Percentiles rank a stretch among this genome's conserved stretches.
phyloP scores from a whole-genome alignment of 2,329 filamentous ascomycete species.

The Trichoderma gracile region DNA sequence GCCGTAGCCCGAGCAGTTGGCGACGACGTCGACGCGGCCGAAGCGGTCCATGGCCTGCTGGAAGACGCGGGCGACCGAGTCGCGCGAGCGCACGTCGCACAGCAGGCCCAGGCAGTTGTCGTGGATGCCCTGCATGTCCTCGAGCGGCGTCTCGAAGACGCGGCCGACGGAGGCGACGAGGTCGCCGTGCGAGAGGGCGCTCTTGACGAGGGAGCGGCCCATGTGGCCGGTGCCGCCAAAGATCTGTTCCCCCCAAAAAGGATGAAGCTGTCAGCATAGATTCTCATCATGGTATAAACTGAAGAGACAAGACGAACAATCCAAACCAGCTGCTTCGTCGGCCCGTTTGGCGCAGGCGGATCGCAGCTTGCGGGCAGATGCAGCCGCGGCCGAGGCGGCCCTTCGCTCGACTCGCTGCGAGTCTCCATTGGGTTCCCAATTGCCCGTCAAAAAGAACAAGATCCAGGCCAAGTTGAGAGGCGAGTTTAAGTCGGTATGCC shows the following conservation, averaged over 20 bases:
- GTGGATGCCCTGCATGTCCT: slow-evolving; percentile 71
- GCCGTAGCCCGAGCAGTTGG: slow-evolving; percentile 92
- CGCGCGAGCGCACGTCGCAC: slow-evolving; percentile 83
- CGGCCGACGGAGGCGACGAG: slow-evolving; percentile 84
- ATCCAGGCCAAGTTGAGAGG: background rate
- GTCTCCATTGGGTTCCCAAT: slow-evolving; percentile 4
- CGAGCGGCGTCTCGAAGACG: slow-evolving; percentile 71
- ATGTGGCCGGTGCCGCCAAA: slow-evolving; percentile 98
- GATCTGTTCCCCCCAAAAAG: slow-evolving; percentile 52
- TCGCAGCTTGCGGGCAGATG: slow-evolving; percentile 82
- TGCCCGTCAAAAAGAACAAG: background rate
- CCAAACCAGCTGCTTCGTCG: slow-evolving; percentile 79
- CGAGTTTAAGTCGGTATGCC: background rate
- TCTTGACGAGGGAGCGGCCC: slow-evolving; percentile 84
- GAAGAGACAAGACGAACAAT: slow-evolving; percentile 62
- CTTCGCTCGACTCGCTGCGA: slow-evolving; percentile 25
- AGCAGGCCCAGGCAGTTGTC: slow-evolving; percentile 75
- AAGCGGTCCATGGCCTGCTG: slow-evolving; percentile 71
- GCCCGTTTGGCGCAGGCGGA: slow-evolving; percentile 71
- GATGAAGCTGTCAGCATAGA: background rate
- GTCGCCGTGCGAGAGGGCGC: slow-evolving; percentile 77
- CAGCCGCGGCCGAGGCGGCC: slow-evolving; percentile 27
- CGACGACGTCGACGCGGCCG: slow-evolving; percentile 82
- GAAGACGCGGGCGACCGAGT: slow-evolving; percentile 73
- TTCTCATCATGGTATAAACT: too few relatives aligned